Evolutionary conservation across 345 rosid genomes (phyloP), one percentile per base, ranked within the genome.

Genomic region (Anacardium occidentale): DNA sequence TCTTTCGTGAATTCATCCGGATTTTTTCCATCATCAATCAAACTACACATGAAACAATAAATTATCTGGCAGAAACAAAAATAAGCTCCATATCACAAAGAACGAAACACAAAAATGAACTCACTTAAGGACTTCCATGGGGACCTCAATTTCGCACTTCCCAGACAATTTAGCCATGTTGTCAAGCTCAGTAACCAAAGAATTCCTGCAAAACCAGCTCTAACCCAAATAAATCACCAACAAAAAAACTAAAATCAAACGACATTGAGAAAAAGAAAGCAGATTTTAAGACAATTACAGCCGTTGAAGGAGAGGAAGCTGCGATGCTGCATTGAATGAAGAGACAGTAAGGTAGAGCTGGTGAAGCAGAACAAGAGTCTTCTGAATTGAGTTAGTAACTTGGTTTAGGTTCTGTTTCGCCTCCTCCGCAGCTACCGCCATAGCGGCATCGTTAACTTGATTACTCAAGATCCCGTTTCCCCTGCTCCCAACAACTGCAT

Each of bases 21-120:
- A 73, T 92, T 95, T 83, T 92, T 92, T 64, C 98, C 97, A 75
- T 95, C 93, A 74, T 91, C 98, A 78, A 95, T 92, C 83, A 95
- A 86, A 79, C 95, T 90, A 77, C 70, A 11, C 47, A 66, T 18
- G 47, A 61, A 67, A 32, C 15, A 66, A 75, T 17, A 74, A 81
- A 56, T 22, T 66, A 26, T 58, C 53, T 15, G 68, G 66, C 66
- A 79, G 52, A 25, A 73, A 34, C 51, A 62, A 69, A 69, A 68
- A 9, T 73, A 55, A 2, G 54, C 9, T 72, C 45, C 10, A 14
- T 24, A 29, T 25, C 21, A 3, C 7, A 60, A 58, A 42, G 24
- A 69, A 65, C n/a, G 40, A 13, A 66, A 64, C 9, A 75, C 15
- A 22, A 40, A 72, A 44, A 37, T 14, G 45, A 12, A 82, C 92